A percentile compares a stretch with the other conserved stretches of the same genome.
Evolutionary conservation across 2,329 filamentous ascomycete species (phyloP).

Genomic region (Alternaria panax): DNA sequence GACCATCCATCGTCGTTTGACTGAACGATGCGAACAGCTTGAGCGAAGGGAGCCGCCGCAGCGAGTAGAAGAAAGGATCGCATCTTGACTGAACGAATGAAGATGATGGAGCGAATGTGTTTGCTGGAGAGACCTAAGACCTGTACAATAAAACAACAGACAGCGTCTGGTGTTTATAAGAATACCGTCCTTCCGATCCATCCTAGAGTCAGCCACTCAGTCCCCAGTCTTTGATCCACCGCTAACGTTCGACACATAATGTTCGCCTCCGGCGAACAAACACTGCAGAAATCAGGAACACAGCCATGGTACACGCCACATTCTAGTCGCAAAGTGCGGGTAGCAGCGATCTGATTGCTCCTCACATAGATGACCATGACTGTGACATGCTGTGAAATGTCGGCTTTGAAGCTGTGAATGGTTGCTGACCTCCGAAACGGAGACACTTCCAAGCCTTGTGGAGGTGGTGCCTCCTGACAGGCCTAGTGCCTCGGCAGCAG

Average conservation of each 20-base stretch:
- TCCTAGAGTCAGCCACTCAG: neutral
- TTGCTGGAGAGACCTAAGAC: neutral
- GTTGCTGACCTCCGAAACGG: conserved; percentile 26
- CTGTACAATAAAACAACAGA: neutral
- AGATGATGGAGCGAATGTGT: conserved; percentile 11
- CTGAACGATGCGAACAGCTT: conserved; percentile 57
- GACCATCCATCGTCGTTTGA: conserved; percentile 79
- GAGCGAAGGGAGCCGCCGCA: conserved; percentile 35
- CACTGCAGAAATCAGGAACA: conserved; percentile 1
- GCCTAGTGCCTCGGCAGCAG: conserved; percentile 29
- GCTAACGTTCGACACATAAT: conserved; percentile 5
- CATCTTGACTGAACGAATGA: conserved; percentile 50
- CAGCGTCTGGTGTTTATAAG: conserved; percentile 18
- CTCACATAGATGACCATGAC: conserved; percentile 26
- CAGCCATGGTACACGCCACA: conserved; percentile 10
- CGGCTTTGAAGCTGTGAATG: conserved; percentile 36
- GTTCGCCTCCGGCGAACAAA: conserved; percentile 3
- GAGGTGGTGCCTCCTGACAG: conserved; percentile 10
- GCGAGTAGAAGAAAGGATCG: conserved; percentile 36
- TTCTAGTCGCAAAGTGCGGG: conserved; percentile 24
- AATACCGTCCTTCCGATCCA: neutral
- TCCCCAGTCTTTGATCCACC: conserved; percentile 2
- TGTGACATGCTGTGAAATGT: conserved; percentile 18
- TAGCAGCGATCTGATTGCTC: conserved; percentile 36
- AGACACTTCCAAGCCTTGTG: conserved; percentile 15